phyloP scores from a whole-genome alignment of 1,284 basidiomycete species.

The Cronartium quercuum region DNA sequence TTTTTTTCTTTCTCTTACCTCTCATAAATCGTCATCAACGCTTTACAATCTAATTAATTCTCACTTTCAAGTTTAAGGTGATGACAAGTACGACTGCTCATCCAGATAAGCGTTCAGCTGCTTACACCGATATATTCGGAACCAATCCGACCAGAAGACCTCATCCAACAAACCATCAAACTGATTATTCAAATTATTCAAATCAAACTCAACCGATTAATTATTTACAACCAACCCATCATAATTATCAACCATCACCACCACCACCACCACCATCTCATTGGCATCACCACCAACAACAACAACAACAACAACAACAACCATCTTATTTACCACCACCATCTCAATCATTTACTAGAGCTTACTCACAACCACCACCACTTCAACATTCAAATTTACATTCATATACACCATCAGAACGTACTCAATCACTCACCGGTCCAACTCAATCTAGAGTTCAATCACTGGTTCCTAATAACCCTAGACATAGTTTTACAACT shows the following conservation, averaged over 20 bases:
- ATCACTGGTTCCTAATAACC: no score
- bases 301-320: background rate
- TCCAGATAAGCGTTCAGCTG: background rate
- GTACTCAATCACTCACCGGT: background rate
- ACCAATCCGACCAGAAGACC: background rate
- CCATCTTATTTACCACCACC: background rate
- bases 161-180: background rate
- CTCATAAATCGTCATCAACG: no score
- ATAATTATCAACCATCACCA: background rate
- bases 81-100: background rate
- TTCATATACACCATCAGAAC: background rate
- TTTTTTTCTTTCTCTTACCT: background rate
- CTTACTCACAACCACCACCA: background rate
- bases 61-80: background rate
- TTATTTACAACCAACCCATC: background rate
- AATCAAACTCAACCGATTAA: background rate
- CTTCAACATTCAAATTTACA: background rate
- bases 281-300: background rate
- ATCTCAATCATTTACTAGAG: background rate
- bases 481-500: background rate
- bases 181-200: background rate
- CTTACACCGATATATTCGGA: slow-evolving; percentile 10
- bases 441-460: background rate
- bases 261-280: background rate
- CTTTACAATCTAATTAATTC: background rate